A percentile compares a stretch with the other conserved stretches of the same genome.
phyloP scores from a whole-genome alignment of 2,329 filamentous ascomycete species.

The Alternaria panax region DNA sequence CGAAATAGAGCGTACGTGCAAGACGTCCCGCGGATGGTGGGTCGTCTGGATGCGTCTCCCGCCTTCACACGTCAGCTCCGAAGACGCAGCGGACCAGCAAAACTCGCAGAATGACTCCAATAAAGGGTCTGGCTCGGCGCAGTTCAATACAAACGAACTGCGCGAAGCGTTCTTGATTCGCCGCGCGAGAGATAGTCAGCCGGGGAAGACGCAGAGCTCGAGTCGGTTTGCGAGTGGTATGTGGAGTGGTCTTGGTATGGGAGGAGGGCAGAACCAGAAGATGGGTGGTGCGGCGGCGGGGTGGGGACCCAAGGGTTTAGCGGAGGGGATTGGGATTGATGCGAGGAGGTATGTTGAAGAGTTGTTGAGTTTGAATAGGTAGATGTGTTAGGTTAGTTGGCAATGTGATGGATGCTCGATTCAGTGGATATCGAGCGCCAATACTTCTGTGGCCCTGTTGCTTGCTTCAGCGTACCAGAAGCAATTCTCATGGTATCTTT shows the following conservation, averaged over 20 bases:
- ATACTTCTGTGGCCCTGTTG: neutral
- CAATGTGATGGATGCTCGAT: neutral
- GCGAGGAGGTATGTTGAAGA: slow-evolving; percentile 78
- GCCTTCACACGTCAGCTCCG: slow-evolving; percentile 28
- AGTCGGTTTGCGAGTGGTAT: slow-evolving; percentile 43
- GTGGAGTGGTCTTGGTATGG: slow-evolving; percentile 40
- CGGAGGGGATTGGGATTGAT: slow-evolving; percentile 78
- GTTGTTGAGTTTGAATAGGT: slow-evolving; percentile 66
- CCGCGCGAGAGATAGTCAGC: slow-evolving; percentile 45
- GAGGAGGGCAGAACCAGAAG: slow-evolving; percentile 29
- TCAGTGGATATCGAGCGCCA: neutral
- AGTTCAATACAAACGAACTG: slow-evolving; percentile 42
- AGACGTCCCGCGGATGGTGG: slow-evolving; percentile 72
- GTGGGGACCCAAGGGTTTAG: slow-evolving; percentile 67
- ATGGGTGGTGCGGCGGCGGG: slow-evolving; percentile 55
- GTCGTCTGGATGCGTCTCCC: slow-evolving; percentile 68
- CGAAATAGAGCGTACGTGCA: slow-evolving; percentile 68
- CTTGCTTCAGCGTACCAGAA: neutral
- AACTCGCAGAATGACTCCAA: slow-evolving; percentile 9
- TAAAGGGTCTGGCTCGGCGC: slow-evolving; percentile 3
- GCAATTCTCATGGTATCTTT: no score
- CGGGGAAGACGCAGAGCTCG: slow-evolving; percentile 15
- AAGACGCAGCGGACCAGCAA: slow-evolving; percentile 1
- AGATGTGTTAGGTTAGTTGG: neutral
- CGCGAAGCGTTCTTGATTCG: slow-evolving; percentile 55